Conservation (phyloP, 225 moss, liverwort and hornwort genomes). For the Sphagnum tenellum region DNA sequence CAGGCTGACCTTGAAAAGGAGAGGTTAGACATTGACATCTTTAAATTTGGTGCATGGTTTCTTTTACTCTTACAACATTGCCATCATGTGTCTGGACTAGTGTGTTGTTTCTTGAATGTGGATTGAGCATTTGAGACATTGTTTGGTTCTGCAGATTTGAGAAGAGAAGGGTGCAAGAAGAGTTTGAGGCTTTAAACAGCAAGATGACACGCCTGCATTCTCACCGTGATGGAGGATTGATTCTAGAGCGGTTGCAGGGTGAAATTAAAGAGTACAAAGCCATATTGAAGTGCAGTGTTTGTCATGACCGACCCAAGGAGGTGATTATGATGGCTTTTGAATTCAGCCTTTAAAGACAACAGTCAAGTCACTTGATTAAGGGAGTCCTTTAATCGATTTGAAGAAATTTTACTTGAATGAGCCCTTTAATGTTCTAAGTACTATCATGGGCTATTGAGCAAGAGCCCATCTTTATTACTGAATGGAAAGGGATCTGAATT, state of each 20-base stretch:
- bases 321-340: slow-evolving; percentile 15
- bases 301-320: slow-evolving; percentile 97
- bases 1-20: slow-evolving; percentile 81
- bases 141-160: slow-evolving; percentile 46
- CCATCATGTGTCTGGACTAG: too few species aligned
- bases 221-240: slow-evolving; percentile 62
- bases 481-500: not conserved
- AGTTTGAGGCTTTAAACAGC: slow-evolving; percentile 51
- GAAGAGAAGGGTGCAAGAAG: slow-evolving; percentile 81
- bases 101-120: too few species aligned
- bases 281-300: slow-evolving; percentile 90
- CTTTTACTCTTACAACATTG: too few species aligned
- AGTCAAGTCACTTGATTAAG: too few species aligned
- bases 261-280: slow-evolving; percentile 97
- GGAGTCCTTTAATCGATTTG: too few species aligned
- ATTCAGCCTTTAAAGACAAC: too few species aligned
- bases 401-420: too few species aligned
- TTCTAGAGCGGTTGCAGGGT: slow-evolving; percentile 77
- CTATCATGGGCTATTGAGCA: too few species aligned
- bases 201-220: slow-evolving; percentile 60
- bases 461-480: too few species aligned
- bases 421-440: too few species aligned
- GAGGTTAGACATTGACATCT: slow-evolving; percentile 27
- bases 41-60: too few species aligned
- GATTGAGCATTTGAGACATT: not conserved